A percentile compares a stretch with the other conserved stretches of the same genome.
Conservation (phyloP, 345 rosid genomes). For the Acer negundo region DNA sequence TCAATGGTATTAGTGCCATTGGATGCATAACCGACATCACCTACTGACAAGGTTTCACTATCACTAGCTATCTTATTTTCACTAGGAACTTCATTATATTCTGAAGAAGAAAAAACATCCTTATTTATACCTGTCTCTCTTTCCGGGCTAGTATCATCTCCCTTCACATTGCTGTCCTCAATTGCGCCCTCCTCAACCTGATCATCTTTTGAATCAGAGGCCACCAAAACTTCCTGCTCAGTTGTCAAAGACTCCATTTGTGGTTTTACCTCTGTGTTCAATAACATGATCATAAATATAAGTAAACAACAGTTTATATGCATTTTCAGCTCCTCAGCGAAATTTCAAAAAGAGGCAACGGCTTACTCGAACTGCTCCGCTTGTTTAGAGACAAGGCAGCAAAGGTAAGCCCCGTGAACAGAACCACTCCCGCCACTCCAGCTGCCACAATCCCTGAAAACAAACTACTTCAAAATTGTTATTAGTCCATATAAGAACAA, state of each 20-base stretch:
- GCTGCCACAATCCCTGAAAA: constrained; percentile 83
- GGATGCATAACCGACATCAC: constrained; percentile 24
- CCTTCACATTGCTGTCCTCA: constrained; percentile 30
- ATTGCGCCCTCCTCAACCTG: constrained; percentile 33
- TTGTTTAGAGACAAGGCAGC: constrained; percentile 65
- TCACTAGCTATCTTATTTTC: constrained; percentile 35
- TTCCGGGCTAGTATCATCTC: constrained; percentile 33
- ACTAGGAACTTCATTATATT: constrained; percentile 36
- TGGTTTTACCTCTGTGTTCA: constrained; percentile 53
- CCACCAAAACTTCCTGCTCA: constrained; percentile 53
- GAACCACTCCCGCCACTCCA: constrained; percentile 66
- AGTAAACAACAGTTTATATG: neutral
- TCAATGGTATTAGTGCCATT: constrained; percentile 30
- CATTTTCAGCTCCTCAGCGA: neutral
- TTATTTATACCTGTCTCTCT: constrained; percentile 32
- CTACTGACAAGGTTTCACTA: constrained; percentile 26
- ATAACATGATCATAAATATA: constrained; percentile 6
- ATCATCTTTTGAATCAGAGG: constrained; percentile 40
- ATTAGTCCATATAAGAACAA: constrained; percentile 50
- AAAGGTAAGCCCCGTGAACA: constrained; percentile 57
- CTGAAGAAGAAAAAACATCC: constrained; percentile 34
- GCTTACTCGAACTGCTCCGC: constrained; percentile 62
- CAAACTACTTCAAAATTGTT: constrained; percentile 68
- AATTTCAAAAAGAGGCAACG: constrained; percentile 2
- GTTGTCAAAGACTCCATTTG: constrained; percentile 70